Conservation (phyloP, 2,329 filamentous ascomycete species). For the Diaporthe eres region DNA sequence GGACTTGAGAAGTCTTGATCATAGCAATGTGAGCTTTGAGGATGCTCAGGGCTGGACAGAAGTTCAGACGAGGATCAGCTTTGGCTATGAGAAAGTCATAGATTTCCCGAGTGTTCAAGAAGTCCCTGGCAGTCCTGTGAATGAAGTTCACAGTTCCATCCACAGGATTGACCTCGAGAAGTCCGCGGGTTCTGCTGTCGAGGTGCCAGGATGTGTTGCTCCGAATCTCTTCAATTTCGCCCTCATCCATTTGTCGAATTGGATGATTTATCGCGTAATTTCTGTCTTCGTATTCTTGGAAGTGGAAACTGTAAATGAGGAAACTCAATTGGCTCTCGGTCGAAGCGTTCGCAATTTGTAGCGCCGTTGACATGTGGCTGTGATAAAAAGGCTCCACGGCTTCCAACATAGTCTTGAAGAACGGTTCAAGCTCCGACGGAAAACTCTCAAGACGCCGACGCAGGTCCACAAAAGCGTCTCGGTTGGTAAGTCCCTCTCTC, state of each 20-base stretch:
- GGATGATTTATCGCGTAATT: neutral
- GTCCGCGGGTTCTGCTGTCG: neutral
- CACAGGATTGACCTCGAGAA: neutral
- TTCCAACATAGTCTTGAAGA: conserved; percentile 12
- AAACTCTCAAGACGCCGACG: neutral
- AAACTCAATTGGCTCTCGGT: neutral
- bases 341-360: neutral
- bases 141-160: neutral
- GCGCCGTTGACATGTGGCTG: conserved; percentile 9
- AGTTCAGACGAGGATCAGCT: neutral
- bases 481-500: conserved; percentile 13
- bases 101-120: neutral
- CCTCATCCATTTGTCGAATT: neutral
- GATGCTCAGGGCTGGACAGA: neutral
- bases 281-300: neutral
- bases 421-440: conserved; percentile 5
- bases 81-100: neutral
- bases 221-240: neutral
- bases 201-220: neutral
- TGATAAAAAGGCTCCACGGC: conserved; percentile 18
- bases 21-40: neutral
- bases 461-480: neutral
- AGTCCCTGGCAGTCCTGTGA: neutral
- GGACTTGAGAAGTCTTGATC: neutral
- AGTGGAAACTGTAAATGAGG: neutral